These are phyloP conservation scores for Misopates orontium DNA, from an alignment of 257 asterid species.

Conservation along the genomic window DNA sequence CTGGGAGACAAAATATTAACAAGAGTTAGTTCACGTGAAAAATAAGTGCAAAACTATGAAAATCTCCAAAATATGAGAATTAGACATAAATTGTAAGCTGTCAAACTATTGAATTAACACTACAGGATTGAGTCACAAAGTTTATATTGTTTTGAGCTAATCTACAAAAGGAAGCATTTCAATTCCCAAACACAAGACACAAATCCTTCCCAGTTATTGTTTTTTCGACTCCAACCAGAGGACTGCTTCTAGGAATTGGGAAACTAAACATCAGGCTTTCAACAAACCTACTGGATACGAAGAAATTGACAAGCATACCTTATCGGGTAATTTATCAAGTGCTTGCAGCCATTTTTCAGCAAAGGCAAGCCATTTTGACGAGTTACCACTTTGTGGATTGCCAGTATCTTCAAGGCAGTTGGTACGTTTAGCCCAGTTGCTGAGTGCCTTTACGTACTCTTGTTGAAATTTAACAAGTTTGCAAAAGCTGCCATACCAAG, in stretches of 20 bases:
- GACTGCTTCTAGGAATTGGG: background rate
- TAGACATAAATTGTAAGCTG: background rate
- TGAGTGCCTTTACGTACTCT: slow-evolving; percentile 58
- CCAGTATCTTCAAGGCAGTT: slow-evolving; percentile 37
- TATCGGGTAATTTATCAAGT: slow-evolving; percentile 62
- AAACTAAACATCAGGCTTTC: background rate
- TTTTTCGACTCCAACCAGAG: no score
- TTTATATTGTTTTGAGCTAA: no score
- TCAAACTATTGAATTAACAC: background rate
- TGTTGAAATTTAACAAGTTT: slow-evolving; percentile 62
- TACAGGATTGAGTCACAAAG: background rate
- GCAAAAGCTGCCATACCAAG: slow-evolving; percentile 68
- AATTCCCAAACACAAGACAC: no score
- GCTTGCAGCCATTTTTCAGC: slow-evolving; percentile 57
- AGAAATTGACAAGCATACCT: slow-evolving; percentile 40
- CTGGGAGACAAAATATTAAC: slow-evolving; percentile 36
- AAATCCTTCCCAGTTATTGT: no score
- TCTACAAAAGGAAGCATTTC: no score
- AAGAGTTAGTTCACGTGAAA: background rate
- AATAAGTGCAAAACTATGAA: background rate
- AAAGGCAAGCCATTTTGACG: slow-evolving; percentile 39
- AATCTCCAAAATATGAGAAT: background rate
- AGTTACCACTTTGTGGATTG: slow-evolving; percentile 30
- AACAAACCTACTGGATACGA: background rate
- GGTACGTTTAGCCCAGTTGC: slow-evolving; percentile 60